A percentile compares a stretch with the other conserved stretches of the same genome.
These are phyloP conservation scores for Epichloe sylvatica DNA, from an alignment of 2,329 filamentous ascomycete species.

Conservation along the genomic window DNA sequence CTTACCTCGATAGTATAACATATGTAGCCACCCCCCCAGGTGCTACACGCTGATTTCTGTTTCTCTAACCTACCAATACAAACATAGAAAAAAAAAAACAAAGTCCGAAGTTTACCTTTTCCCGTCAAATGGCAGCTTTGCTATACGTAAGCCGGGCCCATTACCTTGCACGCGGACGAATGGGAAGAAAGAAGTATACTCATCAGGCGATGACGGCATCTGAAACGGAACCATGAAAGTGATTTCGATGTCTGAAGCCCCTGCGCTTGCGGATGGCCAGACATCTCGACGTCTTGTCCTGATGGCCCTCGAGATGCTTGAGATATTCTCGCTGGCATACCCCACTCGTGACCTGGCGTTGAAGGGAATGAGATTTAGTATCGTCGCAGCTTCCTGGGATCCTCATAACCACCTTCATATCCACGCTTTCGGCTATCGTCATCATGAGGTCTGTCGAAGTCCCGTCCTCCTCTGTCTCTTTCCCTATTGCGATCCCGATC, in stretches of 20 bases:
- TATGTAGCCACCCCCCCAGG: slow-evolving; percentile 1
- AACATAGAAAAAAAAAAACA: not conserved
- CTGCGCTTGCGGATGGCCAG: not conserved
- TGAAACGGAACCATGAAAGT: not conserved
- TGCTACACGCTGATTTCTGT: slow-evolving; percentile 3
- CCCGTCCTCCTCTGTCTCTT: slow-evolving; percentile 8
- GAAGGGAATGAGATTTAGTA: slow-evolving; percentile 30
- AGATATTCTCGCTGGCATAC: not conserved
- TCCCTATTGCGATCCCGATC: slow-evolving; percentile 27
- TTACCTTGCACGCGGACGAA: slow-evolving; percentile 1
- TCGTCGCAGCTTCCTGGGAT: slow-evolving; percentile 52
- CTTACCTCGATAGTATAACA: slow-evolving; percentile 29
- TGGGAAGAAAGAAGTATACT: not conserved
- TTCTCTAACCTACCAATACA: slow-evolving; percentile 7
- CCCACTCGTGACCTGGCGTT: not conserved
- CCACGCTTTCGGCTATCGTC: slow-evolving; percentile 51
- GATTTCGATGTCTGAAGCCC: not conserved
- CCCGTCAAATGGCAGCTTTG: slow-evolving; percentile 11
- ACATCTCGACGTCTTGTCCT: not conserved
- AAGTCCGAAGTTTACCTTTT: slow-evolving; percentile 2
- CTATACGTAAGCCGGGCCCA: not conserved
- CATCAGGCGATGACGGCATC: not conserved
- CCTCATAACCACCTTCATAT: slow-evolving; percentile 71
- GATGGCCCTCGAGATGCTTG: not conserved
- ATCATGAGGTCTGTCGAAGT: slow-evolving; percentile 42